These are phyloP conservation scores for Taxillus chinensis DNA, from an alignment of 164 flowering plant species.

Conservation along the genomic window DNA sequence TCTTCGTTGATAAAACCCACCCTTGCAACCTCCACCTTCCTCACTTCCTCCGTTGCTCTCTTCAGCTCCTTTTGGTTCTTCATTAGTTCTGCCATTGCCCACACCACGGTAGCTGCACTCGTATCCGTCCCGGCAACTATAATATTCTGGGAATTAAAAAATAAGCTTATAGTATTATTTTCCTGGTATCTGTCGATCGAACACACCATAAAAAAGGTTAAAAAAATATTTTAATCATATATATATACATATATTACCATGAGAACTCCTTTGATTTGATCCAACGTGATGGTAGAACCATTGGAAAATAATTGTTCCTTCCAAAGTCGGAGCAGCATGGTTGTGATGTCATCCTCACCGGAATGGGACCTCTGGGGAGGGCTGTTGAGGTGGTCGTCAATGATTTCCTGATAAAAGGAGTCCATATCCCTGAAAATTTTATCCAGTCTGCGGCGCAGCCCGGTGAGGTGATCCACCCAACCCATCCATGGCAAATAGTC, in stretches of 20 bases:
- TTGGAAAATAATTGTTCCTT: no score
- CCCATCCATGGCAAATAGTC: background rate
- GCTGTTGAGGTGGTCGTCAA: background rate
- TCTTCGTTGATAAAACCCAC: slow-evolving; percentile 12
- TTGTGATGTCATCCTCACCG: background rate
- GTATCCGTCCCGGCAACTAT: slow-evolving; percentile 28
- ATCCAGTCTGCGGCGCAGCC: background rate
- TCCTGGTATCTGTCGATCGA: no score
- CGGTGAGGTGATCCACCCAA: background rate
- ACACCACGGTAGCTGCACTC: slow-evolving; percentile 16
- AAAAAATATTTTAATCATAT: no score
- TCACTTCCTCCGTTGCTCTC: slow-evolving; percentile 16
- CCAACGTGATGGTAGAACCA: background rate
- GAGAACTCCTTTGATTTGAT: background rate
- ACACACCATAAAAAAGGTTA: background rate
- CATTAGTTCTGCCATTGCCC: slow-evolving; percentile 25
- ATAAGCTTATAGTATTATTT: background rate
- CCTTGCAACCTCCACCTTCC: slow-evolving; percentile 6
- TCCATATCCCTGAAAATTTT: background rate
- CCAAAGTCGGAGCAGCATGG: background rate
- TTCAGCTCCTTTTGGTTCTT: slow-evolving; percentile 15
- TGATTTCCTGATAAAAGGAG: background rate
- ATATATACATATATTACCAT: background rate
- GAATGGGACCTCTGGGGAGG: no score
- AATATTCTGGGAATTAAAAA: slow-evolving; percentile 15